A percentile compares a stretch with the other conserved stretches of the same genome.
These are phyloP conservation scores for Globisporangium carolinianum DNA, from an alignment of 352 stramenopile genomes.

Conservation along the genomic window DNA sequence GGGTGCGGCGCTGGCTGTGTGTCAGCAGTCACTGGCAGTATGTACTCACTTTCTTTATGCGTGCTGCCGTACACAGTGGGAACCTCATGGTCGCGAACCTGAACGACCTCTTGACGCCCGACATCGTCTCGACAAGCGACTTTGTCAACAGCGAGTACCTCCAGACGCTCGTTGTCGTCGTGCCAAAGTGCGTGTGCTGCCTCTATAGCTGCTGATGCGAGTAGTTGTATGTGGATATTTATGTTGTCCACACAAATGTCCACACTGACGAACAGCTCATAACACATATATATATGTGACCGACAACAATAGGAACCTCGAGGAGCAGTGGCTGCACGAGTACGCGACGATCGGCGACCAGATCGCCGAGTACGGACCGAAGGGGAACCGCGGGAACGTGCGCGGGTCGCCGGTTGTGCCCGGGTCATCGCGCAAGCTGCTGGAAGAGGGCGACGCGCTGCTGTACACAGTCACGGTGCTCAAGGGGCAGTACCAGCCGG, in stretches of 20 bases:
- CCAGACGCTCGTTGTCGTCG: constrained; percentile 93
- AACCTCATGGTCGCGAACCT: constrained; percentile 95
- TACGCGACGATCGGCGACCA: constrained; percentile 87
- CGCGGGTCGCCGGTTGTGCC: constrained; percentile 95
- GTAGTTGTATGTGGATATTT: too few species aligned
- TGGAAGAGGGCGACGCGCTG: constrained; percentile 89
- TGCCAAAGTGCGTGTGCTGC: constrained; percentile 71
- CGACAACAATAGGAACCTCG: constrained; percentile 41
- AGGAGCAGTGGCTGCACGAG: constrained; percentile 85
- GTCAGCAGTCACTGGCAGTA: background rate
- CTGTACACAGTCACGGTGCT: constrained; percentile 96
- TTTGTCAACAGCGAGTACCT: constrained; percentile 97
- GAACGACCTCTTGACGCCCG: constrained; percentile 91
- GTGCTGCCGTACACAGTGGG: constrained; percentile 27
- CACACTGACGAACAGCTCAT: too few species aligned
- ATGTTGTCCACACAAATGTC: too few species aligned
- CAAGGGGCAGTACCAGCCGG: constrained; percentile 90
- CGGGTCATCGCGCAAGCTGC: constrained; percentile 85
- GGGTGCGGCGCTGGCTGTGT: constrained; percentile 29
- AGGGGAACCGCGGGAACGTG: constrained; percentile 85
- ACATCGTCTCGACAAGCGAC: constrained; percentile 81
- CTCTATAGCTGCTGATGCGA: too few species aligned
- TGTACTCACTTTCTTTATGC: background rate
- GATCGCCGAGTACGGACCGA: constrained; percentile 87
- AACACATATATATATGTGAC: background rate